Conservation (phyloP, 164 flowering plant genomes). For the Sedum album region DNA sequence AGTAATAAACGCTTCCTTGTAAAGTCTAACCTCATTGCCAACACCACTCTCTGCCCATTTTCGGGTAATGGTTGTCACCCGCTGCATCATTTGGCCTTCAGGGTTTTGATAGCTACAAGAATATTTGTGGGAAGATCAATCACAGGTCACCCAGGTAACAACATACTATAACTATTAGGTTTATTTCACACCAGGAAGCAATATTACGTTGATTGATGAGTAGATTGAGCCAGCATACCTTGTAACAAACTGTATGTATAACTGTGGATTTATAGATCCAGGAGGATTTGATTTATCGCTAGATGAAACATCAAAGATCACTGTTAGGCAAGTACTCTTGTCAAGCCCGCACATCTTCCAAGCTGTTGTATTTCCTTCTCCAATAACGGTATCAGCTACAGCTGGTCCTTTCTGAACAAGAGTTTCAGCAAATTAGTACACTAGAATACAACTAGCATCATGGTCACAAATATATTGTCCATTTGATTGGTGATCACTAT, state of each 20-base stretch:
- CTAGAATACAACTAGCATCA: not conserved
- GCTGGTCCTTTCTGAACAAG: slow-evolving; percentile 86
- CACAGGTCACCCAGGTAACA: not conserved
- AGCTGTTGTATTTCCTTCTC: slow-evolving; percentile 85
- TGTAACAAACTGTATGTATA: slow-evolving; percentile 78
- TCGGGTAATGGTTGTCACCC: slow-evolving; percentile 80
- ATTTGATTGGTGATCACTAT: too few species aligned
- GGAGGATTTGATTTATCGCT: slow-evolving; percentile 58
- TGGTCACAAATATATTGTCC: not conserved
- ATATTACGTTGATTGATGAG: not conserved
- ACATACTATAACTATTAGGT: not conserved
- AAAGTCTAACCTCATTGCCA: slow-evolving; percentile 55
- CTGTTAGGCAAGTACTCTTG: slow-evolving; percentile 79
- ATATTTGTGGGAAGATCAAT: not conserved
- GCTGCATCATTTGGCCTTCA: slow-evolving; percentile 60
- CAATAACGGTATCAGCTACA: slow-evolving; percentile 71
- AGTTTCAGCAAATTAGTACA: not conserved
- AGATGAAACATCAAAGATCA: slow-evolving; percentile 79
- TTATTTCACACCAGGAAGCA: not conserved
- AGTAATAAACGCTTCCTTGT: not conserved
- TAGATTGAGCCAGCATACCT: slow-evolving; percentile 31
- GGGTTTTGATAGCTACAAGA: slow-evolving; percentile 67
- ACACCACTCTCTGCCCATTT: slow-evolving; percentile 71
- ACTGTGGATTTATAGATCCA: slow-evolving; percentile 45
- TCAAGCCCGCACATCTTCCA: slow-evolving; percentile 99